Base-by-base conservation (phyloP, 1,139 yeast species). In the Meyerozyma guilliermondii region DNA sequence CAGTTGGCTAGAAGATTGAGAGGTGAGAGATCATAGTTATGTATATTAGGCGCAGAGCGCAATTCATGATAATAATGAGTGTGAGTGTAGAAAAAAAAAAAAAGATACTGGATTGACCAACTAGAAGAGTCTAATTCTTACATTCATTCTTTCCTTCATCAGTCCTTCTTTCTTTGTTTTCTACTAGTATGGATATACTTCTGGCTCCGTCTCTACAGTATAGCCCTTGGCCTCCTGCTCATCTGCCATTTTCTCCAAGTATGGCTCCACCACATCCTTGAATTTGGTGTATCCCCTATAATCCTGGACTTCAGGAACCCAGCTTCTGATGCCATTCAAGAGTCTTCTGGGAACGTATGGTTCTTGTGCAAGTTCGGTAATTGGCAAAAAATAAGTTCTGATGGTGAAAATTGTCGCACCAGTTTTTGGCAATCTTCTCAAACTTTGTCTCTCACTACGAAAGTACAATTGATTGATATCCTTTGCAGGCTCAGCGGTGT, bases 401-500 rank as follows among this genome's bases (percentile, higher is more conserved):
- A 83, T 70, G 10, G 86, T 80, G 58, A 83, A 83, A 2, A 78
- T 65, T 18, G 80, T 68, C 2, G 83, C 84, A 7, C 82, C 78
- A 2, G 80, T 60, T 43, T 70, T 68, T 7, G 91, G 88, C 46
- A 84, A 65, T 53, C 86, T 72, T 45, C 89, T 74, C 45, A 84
- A 66, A 39, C 85, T 74, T 57, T 84, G 92, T 51, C 88, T 68
- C 56, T 83, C 89, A 38, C 84, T 78, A 52, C 89, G 67, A 58
- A 74, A 80, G 58, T 70, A 76, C 33, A 81, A 59, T 46, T 71
- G 68, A 14, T 60, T 62, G 7, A 78, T 58, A 35, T 66, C 70
- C 1, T 55, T 58, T 2, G 84, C 83, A 10, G 63, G 59, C n/a
- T 60, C 52, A 1, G 86, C 84, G 0, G 86, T 76, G 56, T 75